Percentiles rank a stretch among this genome's conserved stretches.
Conservation (phyloP, 768 basidiomycete species). For the Pleurotus salmoneostramineus region DNA sequence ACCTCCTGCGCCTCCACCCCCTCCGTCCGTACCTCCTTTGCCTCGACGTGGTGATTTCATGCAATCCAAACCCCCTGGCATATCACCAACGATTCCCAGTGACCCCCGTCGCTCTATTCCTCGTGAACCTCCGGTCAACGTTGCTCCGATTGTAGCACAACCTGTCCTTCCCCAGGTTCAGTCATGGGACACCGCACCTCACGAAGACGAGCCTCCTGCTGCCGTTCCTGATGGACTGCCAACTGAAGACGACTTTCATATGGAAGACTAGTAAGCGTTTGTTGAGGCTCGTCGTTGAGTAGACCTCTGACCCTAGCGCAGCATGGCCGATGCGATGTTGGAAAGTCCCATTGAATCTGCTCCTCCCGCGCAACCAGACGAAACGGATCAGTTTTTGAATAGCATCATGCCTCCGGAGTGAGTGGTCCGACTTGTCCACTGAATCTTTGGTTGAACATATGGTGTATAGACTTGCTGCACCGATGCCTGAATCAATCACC, state of each 20-base stretch:
- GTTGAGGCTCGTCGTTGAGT: not conserved
- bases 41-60: too few relatives aligned
- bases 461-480: slow-evolving; percentile 27
- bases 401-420: slow-evolving; percentile 38
- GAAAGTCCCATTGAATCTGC: slow-evolving; percentile 12
- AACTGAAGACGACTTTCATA: not conserved
- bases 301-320: not conserved
- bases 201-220: not conserved
- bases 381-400: slow-evolving; percentile 32
- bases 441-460: not conserved
- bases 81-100: too few relatives aligned
- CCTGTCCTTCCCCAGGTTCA: not conserved
- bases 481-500: slow-evolving; percentile 18
- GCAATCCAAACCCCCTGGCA: too few relatives aligned
- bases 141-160: too few relatives aligned
- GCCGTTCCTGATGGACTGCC: not conserved
- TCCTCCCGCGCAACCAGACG: slow-evolving; percentile 3
- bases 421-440: slow-evolving; percentile 9
- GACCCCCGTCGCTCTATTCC: too few relatives aligned
- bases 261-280: slow-evolving; percentile 3
- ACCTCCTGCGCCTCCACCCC: not conserved
- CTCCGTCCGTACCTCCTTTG: not conserved
- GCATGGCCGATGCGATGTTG: slow-evolving; percentile 6
- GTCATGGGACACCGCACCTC: not conserved
- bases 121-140: too few relatives aligned